phyloP scores from a whole-genome alignment of 768 basidiomycete species.

The Gloeophyllum trabeum region DNA sequence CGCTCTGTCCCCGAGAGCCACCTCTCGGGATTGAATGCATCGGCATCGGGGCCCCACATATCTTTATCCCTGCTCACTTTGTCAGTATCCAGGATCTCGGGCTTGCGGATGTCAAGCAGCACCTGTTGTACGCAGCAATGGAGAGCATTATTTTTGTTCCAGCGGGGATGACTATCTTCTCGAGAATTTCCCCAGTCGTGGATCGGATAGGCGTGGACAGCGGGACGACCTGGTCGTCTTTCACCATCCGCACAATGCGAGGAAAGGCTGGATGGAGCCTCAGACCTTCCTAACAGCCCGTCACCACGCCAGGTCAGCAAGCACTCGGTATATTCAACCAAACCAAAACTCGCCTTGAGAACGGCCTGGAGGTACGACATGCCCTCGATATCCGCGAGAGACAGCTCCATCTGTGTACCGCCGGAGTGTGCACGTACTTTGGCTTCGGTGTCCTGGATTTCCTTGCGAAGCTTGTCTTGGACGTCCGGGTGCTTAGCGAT shows the following conservation, averaged over 20 bases:
- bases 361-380: constrained; percentile 21
- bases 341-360: constrained; percentile 17
- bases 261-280: neutral
- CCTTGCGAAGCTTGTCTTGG: constrained; percentile 16
- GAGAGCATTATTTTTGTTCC: constrained; percentile 14
- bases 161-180: constrained; percentile 16
- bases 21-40: constrained; percentile 17
- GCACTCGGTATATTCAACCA: too few species aligned
- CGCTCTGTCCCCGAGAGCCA: constrained; percentile 11
- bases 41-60: constrained; percentile 19
- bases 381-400: constrained; percentile 19
- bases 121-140: constrained; percentile 22
- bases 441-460: constrained; percentile 13
- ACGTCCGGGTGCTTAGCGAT: constrained; percentile 15
- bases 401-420: constrained; percentile 12
- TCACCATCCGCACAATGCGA: neutral
- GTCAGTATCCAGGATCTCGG: constrained; percentile 13
- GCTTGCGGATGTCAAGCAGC: neutral
- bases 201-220: neutral
- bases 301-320: neutral
- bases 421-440: constrained; percentile 12
- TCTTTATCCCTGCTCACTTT: too few species aligned
- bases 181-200: constrained; percentile 9
- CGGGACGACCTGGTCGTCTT: neutral
- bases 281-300: neutral